These are phyloP conservation scores for Aspergillus sergii DNA, from an alignment of 2,329 filamentous ascomycete genomes.

Conservation along the genomic window DNA sequence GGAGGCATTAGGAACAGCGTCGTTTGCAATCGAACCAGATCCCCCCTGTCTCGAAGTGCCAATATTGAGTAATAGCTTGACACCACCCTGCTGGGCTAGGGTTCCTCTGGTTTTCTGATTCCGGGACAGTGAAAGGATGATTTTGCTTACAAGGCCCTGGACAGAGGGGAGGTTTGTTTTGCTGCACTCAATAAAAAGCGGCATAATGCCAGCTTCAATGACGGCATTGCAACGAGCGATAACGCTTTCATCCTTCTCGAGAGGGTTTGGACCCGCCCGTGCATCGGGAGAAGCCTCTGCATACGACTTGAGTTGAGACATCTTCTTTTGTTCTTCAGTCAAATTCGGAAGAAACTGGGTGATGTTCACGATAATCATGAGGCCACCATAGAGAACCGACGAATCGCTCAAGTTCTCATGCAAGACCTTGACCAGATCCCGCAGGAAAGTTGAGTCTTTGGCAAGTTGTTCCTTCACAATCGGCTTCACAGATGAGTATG, in stretches of 20 bases:
- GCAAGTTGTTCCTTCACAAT: constrained; percentile 81
- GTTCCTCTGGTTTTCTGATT: constrained; percentile 73
- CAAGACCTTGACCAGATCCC: constrained; percentile 61
- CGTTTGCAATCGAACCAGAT: constrained; percentile 37
- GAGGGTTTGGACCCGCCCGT: constrained; percentile 59
- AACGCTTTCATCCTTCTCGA: constrained; percentile 78
- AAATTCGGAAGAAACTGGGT: constrained; percentile 76
- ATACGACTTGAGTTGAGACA: constrained; percentile 90
- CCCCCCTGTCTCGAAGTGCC: constrained; percentile 50
- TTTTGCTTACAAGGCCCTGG: constrained; percentile 69
- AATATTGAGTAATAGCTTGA: constrained; percentile 79
- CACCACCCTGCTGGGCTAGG: constrained; percentile 90
- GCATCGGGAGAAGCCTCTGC: constrained; percentile 80
- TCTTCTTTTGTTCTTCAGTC: constrained; percentile 88
- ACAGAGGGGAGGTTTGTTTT: constrained; percentile 72
- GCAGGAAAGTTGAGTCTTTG: constrained; percentile 68
- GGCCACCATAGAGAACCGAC: constrained; percentile 76
- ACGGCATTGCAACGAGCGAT: constrained; percentile 73
- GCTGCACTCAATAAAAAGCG: constrained; percentile 74
- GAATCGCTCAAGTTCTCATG: constrained; percentile 60
- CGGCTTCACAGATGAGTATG: constrained; percentile 85
- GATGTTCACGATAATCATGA: constrained; percentile 84
- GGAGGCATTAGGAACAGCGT: constrained; percentile 62
- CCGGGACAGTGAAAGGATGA: constrained; percentile 76
- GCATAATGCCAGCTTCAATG: constrained; percentile 76